phyloP scores from a whole-genome alignment of 345 rosid genomes.

The Capsella bursapastoris region DNA sequence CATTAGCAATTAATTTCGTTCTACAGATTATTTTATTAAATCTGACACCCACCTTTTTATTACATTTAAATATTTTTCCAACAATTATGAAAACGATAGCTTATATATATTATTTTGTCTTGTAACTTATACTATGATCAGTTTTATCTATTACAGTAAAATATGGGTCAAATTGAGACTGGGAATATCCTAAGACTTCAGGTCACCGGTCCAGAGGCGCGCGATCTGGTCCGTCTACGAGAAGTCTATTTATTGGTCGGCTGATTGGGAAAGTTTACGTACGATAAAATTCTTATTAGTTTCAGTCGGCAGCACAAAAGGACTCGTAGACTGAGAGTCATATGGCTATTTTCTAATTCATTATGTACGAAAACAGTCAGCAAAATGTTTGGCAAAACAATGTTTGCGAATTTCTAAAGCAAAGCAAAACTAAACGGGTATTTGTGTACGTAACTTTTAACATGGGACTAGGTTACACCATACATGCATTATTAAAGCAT shows the following conservation, averaged over 20 bases:
- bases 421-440: neutral
- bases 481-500: neutral
- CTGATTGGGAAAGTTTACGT: conserved; percentile 15
- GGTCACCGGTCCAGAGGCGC: conserved; percentile 13
- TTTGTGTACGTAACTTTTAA: neutral
- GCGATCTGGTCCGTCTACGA: conserved; percentile 4
- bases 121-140: too few relatives aligned
- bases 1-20: conserved; percentile 7
- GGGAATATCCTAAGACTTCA: neutral
- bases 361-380: neutral
- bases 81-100: neutral
- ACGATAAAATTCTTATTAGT: neutral
- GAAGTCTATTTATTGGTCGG: conserved; percentile 8
- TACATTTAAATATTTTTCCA: neutral
- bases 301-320: neutral
- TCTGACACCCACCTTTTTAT: neutral
- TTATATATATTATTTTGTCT: too few relatives aligned
- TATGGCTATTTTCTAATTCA: neutral
- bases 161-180: neutral
- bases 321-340: too few relatives aligned
- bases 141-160: neutral
- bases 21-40: neutral
- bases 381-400: neutral
- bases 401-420: neutral
- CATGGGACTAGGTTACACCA: neutral